phyloP scores from a whole-genome alignment of 108 stramenopile genomes.

The Mediolabrus comicus region DNA sequence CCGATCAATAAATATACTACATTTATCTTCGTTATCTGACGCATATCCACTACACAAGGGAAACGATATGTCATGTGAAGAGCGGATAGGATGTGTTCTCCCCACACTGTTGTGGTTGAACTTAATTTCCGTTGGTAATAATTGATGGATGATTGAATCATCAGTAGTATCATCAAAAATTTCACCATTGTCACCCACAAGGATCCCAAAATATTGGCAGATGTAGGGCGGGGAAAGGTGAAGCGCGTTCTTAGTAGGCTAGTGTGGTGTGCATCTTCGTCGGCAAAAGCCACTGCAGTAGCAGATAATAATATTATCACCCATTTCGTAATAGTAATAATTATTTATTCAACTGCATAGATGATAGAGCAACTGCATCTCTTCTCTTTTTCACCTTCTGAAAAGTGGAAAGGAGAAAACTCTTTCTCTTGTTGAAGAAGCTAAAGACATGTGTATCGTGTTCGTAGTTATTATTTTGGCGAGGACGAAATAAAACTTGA shows the following conservation, averaged over 20 bases:
- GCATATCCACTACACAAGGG: background rate
- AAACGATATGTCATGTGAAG: background rate
- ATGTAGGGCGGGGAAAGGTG: conserved; percentile 7
- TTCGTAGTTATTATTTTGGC: too few species aligned
- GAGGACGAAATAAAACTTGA: too few species aligned
- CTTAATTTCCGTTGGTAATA: background rate
- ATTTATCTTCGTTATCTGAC: background rate
- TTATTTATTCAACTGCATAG: too few species aligned
- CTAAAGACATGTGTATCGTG: too few species aligned
- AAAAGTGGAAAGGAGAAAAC: too few species aligned
- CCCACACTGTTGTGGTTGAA: background rate
- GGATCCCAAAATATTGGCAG: conserved; percentile 16
- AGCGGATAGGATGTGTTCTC: background rate
- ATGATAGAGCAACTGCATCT: too few species aligned
- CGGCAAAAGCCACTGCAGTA: background rate
- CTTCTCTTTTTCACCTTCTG: too few species aligned
- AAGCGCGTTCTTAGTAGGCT: conserved; percentile 15
- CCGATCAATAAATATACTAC: background rate
- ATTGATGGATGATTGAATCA: conserved; percentile 1
- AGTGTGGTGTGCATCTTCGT: background rate
- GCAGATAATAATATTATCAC: too few species aligned
- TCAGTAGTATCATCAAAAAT: background rate
- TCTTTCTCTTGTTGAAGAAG: too few species aligned
- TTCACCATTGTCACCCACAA: background rate
- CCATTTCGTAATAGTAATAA: too few species aligned